Base-by-base conservation (phyloP, 208 protist species). In the Jaenimonas drosophilae region DNA sequence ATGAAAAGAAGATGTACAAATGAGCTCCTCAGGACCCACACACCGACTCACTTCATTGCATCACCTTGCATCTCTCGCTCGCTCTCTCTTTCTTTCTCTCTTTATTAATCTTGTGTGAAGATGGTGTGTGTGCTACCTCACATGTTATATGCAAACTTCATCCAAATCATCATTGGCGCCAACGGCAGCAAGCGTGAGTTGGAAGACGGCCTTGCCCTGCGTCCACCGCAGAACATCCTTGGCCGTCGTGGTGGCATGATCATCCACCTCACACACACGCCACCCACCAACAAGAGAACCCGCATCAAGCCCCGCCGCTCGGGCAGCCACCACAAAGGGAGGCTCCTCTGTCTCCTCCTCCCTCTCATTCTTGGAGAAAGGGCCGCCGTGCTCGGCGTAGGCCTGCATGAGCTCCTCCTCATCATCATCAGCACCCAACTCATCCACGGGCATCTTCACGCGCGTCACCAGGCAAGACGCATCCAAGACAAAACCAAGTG, bases 261-360 rank as follows among this genome's bases (percentile, higher is more conserved):
- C 37, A 20, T 42, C 37, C 37, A 42, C 37, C 37, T 42, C 9
- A 11, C 6, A 11, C 37, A 42, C 37, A 6, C 37, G 37, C n/a
- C 37, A 24, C n/a, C 37, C n/a, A n/a, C n/a, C 37, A 7, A 42
- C 16, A 6, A 42, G 37, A 11, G 7, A 20, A 11, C 23, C 37
- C 37, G 19, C 9, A 11, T 17, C 9, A 11, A 24, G n/a, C 14
- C 37, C 37, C 16, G 19, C 37, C 6, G 9, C 19, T 6, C 16
- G 7, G 6, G 37, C 37, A 20, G 37, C 37, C 9, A 7, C 37
- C 6, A 20, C 9, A 7, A 42, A 21, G n/a, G 37, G 37, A 11
- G 6, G 9, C 37, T 11, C 9, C 37, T 6, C 9, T 6, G 37
- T 20, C 37, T 11, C 16, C 9, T 6, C 37, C n/a, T 42, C 37